Percentiles rank a stretch among this genome's conserved stretches.
These are phyloP conservation scores for Claviceps humidiphila DNA, from an alignment of 2,329 filamentous ascomycete genomes.

Conservation along the genomic window DNA sequence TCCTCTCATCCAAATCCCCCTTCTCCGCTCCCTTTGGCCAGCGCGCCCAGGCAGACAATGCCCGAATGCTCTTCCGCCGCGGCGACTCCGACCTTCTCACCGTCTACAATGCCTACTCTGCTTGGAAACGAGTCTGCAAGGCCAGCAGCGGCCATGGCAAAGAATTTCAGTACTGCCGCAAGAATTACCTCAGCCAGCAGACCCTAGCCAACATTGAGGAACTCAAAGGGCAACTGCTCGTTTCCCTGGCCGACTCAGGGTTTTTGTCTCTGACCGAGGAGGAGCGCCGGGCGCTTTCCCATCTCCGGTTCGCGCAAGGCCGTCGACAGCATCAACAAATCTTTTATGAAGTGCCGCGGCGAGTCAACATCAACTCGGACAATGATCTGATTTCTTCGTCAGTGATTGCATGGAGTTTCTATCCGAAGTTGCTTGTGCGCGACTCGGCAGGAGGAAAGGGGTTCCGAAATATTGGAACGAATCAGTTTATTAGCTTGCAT, in stretches of 20 bases:
- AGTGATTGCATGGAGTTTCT: slow-evolving; percentile 88
- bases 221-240: slow-evolving; percentile 79
- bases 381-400: slow-evolving; percentile 70
- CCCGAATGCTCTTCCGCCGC: slow-evolving; percentile 64
- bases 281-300: slow-evolving; percentile 56
- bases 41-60: slow-evolving; percentile 67
- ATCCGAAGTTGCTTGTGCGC: slow-evolving; percentile 76
- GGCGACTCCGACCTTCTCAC: slow-evolving; percentile 88
- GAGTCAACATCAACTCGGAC: slow-evolving; percentile 61
- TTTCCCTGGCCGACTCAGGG: slow-evolving; percentile 73
- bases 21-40: slow-evolving; percentile 81
- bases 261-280: slow-evolving; percentile 63
- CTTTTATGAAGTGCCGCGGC: slow-evolving; percentile 72
- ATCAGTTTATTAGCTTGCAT: slow-evolving; percentile 77
- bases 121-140: slow-evolving; percentile 75
- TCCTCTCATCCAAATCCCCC: slow-evolving; percentile 86
- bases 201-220: slow-evolving; percentile 89
- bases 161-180: slow-evolving; percentile 84
- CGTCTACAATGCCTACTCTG: slow-evolving; percentile 81
- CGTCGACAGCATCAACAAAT: slow-evolving; percentile 44
- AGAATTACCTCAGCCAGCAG: slow-evolving; percentile 85
- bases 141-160: slow-evolving; percentile 47
- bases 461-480: slow-evolving; percentile 84
- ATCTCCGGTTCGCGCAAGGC: slow-evolving; percentile 46
- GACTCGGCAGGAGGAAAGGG: slow-evolving; percentile 60